phyloP scores from a whole-genome alignment of 108 stramenopile genomes.

The Pelagomonas calceolata region DNA sequence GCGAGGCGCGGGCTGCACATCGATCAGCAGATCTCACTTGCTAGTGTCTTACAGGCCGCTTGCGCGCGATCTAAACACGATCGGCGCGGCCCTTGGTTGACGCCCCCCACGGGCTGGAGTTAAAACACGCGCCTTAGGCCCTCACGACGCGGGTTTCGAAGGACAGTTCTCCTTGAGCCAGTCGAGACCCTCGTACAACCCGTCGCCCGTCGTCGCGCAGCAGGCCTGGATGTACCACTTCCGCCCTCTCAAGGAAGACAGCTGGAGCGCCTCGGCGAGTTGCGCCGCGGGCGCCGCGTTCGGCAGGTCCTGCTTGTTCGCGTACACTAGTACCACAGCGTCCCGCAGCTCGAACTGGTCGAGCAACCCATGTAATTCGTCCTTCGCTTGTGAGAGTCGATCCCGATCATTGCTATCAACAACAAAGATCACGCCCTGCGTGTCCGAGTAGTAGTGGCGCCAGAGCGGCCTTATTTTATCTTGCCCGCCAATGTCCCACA shows the following conservation, averaged over 20 bases:
- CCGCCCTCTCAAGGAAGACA: background rate
- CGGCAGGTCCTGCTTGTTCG: constrained; percentile 50
- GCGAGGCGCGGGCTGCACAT: too few relatives aligned
- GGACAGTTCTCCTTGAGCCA: constrained; percentile 16
- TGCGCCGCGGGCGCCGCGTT: constrained; percentile 17
- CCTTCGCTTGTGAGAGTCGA: constrained; percentile 30
- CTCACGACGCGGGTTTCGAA: too few relatives aligned
- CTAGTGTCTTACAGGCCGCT: too few relatives aligned
- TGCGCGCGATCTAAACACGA: too few relatives aligned
- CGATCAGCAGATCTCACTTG: too few relatives aligned
- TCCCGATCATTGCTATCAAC: constrained; percentile 38
- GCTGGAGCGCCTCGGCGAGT: constrained; percentile 10
- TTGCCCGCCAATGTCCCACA: constrained; percentile 52
- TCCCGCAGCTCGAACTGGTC: constrained; percentile 25
- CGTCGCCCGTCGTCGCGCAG: constrained; percentile 25
- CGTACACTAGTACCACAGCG: constrained; percentile 28
- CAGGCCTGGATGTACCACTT: constrained; percentile 25
- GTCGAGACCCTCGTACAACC: constrained; percentile 29
- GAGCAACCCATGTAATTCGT: constrained; percentile 29
- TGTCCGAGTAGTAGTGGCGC: constrained; percentile 40
- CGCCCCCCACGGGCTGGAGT: too few relatives aligned
- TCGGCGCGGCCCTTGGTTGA: too few relatives aligned
- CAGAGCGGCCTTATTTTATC: constrained; percentile 42
- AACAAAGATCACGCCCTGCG: constrained; percentile 43
- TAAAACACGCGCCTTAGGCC: too few relatives aligned